Evolutionary conservation across 176 grass and related monocot species (phyloP).

Genomic region (Carex scoparia): DNA sequence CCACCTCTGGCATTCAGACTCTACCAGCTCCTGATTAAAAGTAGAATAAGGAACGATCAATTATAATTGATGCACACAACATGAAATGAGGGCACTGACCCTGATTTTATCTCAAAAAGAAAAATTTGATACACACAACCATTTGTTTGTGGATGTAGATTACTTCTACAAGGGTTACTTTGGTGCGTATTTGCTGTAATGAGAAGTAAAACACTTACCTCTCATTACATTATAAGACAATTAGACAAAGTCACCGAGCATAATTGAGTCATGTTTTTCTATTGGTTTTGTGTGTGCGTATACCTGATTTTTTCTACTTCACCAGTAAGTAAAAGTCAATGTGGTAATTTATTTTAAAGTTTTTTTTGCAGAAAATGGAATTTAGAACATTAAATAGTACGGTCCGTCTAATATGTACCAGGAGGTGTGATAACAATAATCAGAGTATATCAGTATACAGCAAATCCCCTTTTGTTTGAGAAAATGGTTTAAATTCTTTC

Average conservation of each 20-base stretch:
- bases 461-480: neutral
- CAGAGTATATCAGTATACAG: neutral
- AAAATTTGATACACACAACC: neutral
- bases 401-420: neutral
- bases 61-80: neutral
- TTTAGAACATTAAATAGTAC: neutral
- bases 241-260: too few relatives aligned
- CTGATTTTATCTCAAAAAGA: too few relatives aligned
- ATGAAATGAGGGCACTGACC: too few relatives aligned
- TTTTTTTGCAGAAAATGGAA: neutral
- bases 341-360: neutral
- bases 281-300: neutral
- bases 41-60: neutral
- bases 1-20: constrained; percentile 66
- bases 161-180: neutral
- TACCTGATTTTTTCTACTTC: neutral
- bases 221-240: too few relatives aligned
- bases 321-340: neutral
- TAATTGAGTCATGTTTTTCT: neutral
- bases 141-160: neutral
- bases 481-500: neutral
- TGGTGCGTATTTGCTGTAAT: neutral
- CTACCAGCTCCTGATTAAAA: constrained; percentile 47
- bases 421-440: neutral
- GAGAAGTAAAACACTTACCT: too few relatives aligned